Percentiles rank a stretch among this genome's conserved stretches.
These are phyloP conservation scores for Exophiala sp. DNA, from an alignment of 2,329 filamentous ascomycete species.

Conservation along the genomic window DNA sequence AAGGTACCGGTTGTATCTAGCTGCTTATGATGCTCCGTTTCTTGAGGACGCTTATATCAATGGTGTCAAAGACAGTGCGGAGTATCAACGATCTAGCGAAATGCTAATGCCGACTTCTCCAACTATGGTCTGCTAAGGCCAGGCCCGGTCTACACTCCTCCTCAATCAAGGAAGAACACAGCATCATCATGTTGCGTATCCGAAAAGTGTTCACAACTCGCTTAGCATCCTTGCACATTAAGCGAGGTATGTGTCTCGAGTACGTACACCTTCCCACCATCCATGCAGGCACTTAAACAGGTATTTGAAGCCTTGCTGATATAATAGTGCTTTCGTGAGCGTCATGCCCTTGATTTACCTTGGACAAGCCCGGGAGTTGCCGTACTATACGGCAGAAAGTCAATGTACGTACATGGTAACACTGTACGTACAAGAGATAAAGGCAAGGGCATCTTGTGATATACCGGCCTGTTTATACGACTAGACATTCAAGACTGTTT, in stretches of 20 bases:
- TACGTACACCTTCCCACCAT: background rate
- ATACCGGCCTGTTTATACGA: too few relatives aligned
- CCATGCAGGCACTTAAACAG: too few relatives aligned
- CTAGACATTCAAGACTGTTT: too few relatives aligned
- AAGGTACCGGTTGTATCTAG: too few relatives aligned
- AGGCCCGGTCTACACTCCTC: background rate
- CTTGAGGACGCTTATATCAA: background rate
- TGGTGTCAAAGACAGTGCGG: background rate
- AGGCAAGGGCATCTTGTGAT: too few relatives aligned
- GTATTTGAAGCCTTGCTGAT: too few relatives aligned
- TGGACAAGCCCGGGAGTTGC: background rate
- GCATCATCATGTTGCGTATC: background rate
- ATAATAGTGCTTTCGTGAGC: too few relatives aligned
- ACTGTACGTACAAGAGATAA: too few relatives aligned
- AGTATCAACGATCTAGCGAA: background rate
- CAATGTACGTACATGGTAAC: too few relatives aligned
- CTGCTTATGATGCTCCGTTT: background rate
- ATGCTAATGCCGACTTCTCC: background rate
- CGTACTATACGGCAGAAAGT: background rate
- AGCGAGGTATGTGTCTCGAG: background rate
- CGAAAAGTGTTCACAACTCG: background rate
- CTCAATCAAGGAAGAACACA: background rate
- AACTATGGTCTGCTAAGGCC: background rate
- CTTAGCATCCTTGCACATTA: background rate
- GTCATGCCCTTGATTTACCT: too few relatives aligned